Percentiles rank a stretch among this genome's conserved stretches.
phyloP scores from a whole-genome alignment of 176 grass and related monocot species.

The Phragmites australis region DNA sequence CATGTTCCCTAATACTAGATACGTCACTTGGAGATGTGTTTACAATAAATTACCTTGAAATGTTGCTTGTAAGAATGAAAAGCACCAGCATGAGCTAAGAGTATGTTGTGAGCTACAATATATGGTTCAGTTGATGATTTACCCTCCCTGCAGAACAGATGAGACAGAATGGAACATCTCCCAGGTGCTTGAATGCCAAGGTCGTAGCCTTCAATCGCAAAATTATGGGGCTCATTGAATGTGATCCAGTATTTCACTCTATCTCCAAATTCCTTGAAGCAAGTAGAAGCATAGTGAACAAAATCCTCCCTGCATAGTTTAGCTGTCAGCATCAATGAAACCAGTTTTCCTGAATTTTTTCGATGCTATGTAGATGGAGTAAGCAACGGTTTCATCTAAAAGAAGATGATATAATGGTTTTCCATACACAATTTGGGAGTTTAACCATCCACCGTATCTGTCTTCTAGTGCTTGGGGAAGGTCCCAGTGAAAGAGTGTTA shows the following conservation, averaged over 20 bases:
- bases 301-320: constrained; percentile 75
- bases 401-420: constrained; percentile 3
- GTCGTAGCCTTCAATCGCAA: constrained; percentile 85
- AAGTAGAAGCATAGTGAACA: constrained; percentile 70
- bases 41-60: constrained; percentile 66
- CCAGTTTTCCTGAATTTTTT: not conserved
- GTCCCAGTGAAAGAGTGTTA: constrained; percentile 91
- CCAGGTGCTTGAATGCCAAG: constrained; percentile 80
- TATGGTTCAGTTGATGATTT: constrained; percentile 93
- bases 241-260: constrained; percentile 97
- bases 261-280: constrained; percentile 89
- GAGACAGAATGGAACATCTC: constrained; percentile 82
- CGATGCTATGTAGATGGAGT: not conserved
- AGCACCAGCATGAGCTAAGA: constrained; percentile 73
- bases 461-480: constrained; percentile 87
- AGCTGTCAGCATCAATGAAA: constrained; percentile 17
- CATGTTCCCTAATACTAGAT: not conserved
- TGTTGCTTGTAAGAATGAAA: constrained; percentile 67
- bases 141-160: constrained; percentile 74
- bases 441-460: constrained; percentile 82
- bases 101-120: constrained; percentile 75
- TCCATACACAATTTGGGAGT: constrained; percentile 77
- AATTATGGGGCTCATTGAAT: constrained; percentile 80
- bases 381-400: not conserved
- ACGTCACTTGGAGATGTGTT: not conserved